Conservation (phyloP, 306 rosid genomes). For the Lathyrus aphaca region DNA sequence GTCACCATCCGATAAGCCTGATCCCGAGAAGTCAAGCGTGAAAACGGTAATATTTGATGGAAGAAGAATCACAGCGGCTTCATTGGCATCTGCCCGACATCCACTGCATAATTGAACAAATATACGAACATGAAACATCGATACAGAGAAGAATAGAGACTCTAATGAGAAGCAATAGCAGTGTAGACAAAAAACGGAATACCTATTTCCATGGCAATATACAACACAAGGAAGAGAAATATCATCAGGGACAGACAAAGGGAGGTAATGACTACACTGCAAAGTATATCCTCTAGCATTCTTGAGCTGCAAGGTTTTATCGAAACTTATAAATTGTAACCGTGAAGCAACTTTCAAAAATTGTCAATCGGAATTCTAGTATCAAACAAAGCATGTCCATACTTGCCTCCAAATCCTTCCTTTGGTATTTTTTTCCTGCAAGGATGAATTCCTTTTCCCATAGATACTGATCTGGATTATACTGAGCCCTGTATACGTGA, state of each 20-base stretch:
- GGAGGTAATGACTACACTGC: conserved; percentile 91
- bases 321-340: conserved; percentile 13
- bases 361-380: conserved; percentile 9
- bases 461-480: conserved; percentile 90
- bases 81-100: conserved; percentile 97
- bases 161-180: conserved; percentile 2
- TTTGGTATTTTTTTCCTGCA: conserved; percentile 76
- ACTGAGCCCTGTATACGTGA: conserved; percentile 75
- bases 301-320: conserved; percentile 67
- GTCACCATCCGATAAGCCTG: conserved; percentile 96
- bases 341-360: conserved; percentile 30
- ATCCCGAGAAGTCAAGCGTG: conserved; percentile 95
- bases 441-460: conserved; percentile 91
- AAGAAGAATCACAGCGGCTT: conserved; percentile 89
- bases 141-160: conserved; percentile 15
- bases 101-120: conserved; percentile 75
- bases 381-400: conserved; percentile 54
- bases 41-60: conserved; percentile 96
- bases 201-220: conserved; percentile 99
- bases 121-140: conserved; percentile 20
- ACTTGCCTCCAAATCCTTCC: conserved; percentile 99
- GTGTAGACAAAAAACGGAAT: conserved; percentile 27
- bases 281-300: conserved; percentile 80
- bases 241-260: conserved; percentile 76
- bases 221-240: conserved; percentile 89